Evolutionary conservation across 805 yeast species (phyloP).

Genomic region (Candida fluviatilis): DNA sequence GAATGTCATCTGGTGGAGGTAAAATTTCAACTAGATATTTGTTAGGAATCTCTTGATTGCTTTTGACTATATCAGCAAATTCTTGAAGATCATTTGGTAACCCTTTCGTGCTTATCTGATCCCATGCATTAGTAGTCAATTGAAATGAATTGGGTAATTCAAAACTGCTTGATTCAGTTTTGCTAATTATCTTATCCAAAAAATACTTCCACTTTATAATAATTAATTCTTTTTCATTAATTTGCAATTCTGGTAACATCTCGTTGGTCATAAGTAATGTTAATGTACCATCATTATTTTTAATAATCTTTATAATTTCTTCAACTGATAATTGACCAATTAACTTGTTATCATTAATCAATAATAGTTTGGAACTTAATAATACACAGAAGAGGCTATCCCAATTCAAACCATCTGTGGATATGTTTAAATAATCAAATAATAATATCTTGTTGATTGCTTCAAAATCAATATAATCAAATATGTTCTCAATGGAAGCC

Average conservation of each 20-base stretch:
- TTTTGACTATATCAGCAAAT: constrained; percentile 31
- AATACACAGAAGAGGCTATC: constrained; percentile 29
- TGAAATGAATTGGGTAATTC: constrained; percentile 28
- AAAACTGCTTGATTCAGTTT: constrained; percentile 18
- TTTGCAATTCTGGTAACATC: constrained; percentile 41
- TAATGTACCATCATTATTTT: constrained; percentile 19
- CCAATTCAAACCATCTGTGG: constrained; percentile 43
- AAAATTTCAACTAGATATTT: constrained; percentile 32
- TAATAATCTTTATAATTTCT: constrained; percentile 26
- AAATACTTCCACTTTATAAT: constrained; percentile 41
- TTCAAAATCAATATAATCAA: not conserved
- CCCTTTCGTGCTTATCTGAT: constrained; percentile 26
- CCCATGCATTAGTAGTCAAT: constrained; percentile 51
- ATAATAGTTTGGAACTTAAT: constrained; percentile 26
- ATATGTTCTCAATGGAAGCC: not conserved
- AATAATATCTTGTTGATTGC: constrained; percentile 24
- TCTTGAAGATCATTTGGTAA: constrained; percentile 38
- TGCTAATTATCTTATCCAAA: constrained; percentile 14
- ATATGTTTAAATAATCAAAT: constrained; percentile 41
- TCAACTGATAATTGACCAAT: constrained; percentile 39
- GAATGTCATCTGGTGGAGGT: constrained; percentile 36
- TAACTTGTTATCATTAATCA: constrained; percentile 22
- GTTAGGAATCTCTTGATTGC: constrained; percentile 41
- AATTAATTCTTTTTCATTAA: constrained; percentile 25
- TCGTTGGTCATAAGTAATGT: constrained; percentile 36